Evolutionary conservation across 169 alveolate genomes (phyloP).

Genomic region (Plasmodium chabaudi): DNA sequence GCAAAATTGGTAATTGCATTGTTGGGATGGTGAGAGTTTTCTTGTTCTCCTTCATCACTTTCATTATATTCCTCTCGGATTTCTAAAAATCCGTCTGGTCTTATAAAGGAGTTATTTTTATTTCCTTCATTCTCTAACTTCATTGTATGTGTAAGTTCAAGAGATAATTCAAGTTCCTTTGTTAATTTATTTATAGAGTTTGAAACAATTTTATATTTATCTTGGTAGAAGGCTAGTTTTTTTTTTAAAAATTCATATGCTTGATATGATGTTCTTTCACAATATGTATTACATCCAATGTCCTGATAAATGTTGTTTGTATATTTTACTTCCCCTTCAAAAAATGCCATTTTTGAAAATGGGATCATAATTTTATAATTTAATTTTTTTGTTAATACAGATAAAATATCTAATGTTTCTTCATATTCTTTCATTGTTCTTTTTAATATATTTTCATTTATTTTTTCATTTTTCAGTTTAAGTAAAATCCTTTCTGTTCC

Average conservation of each 20-base stretch:
- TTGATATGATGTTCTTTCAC: conserved; percentile 61
- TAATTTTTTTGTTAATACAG: conserved; percentile 34
- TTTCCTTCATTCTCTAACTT: neutral
- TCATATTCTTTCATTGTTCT: conserved; percentile 39
- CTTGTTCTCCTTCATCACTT: conserved; percentile 24
- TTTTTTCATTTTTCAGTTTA: conserved; percentile 43
- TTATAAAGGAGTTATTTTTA: conserved; percentile 18
- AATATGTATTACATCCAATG: conserved; percentile 56
- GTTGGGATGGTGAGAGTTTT: neutral
- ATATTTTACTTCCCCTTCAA: conserved; percentile 66
- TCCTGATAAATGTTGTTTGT: conserved; percentile 53
- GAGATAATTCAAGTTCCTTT: conserved; percentile 43
- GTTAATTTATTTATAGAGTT: conserved; percentile 32
- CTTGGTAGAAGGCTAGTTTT: conserved; percentile 22
- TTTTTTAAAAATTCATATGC: conserved; percentile 27
- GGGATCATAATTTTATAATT: conserved; percentile 43
- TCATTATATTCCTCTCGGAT: conserved; percentile 51
- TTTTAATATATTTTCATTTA: conserved; percentile 51
- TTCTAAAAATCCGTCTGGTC: conserved; percentile 64
- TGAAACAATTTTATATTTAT: conserved; percentile 22
- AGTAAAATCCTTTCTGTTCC: conserved; percentile 46
- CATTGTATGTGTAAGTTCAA: conserved; percentile 22
- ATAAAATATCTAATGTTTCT: conserved; percentile 29
- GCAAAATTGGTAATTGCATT: neutral
- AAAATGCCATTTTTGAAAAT: conserved; percentile 54